phyloP scores from a whole-genome alignment of 2,329 filamentous ascomycete genomes.

The Rosellinia necatrix region DNA sequence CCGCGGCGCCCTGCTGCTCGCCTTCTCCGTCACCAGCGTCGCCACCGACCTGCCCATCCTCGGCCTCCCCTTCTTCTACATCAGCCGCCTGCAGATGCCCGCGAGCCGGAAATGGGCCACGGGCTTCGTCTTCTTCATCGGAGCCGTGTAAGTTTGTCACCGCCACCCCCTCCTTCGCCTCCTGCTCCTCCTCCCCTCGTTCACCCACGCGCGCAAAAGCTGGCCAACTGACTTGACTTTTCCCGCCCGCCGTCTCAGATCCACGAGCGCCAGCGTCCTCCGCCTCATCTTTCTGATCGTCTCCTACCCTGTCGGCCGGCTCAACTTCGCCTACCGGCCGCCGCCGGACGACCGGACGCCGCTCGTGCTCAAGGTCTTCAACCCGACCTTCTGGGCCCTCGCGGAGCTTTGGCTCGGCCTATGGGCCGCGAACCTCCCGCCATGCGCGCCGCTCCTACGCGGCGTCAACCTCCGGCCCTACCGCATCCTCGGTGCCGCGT shows the following conservation, averaged over 20 bases:
- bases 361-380: constrained; percentile 26
- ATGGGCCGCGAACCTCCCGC: constrained; percentile 25
- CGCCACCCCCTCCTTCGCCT: not conserved
- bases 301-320: constrained; percentile 24
- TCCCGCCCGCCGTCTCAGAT: not conserved
- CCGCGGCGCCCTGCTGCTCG: constrained; percentile 22
- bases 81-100: constrained; percentile 25
- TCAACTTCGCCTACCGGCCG: constrained; percentile 25
- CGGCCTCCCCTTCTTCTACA: constrained; percentile 25
- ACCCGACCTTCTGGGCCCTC: constrained; percentile 26
- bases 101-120: constrained; percentile 22
- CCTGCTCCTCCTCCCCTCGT: not conserved
- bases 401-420: constrained; percentile 24
- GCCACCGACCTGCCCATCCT: constrained; percentile 23
- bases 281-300: constrained; percentile 27
- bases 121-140: constrained; percentile 26
- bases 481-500: constrained; percentile 15
- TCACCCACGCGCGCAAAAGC: too few species aligned
- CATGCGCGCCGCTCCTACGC: constrained; percentile 21
- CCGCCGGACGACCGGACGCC: constrained; percentile 26
- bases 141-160: constrained; percentile 19
- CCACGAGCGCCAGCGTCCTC: constrained; percentile 25
- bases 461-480: constrained; percentile 17
- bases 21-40: constrained; percentile 26
- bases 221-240: not conserved